Evolutionary conservation across 352 stramenopile species (phyloP).

Genomic region (Aphanomyces stellatus): DNA sequence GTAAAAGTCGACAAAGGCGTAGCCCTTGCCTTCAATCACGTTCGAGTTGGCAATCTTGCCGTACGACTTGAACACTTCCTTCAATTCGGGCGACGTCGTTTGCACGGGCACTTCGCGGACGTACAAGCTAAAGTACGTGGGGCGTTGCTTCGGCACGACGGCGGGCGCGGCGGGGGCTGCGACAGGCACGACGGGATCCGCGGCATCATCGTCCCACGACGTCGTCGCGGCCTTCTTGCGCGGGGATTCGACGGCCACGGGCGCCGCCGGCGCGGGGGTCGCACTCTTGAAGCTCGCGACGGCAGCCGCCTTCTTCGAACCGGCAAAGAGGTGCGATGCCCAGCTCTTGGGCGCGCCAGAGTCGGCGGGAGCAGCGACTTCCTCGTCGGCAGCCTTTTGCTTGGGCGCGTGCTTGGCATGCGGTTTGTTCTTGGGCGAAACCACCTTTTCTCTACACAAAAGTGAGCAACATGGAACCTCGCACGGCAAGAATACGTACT

Average conservation of each 20-base stretch:
- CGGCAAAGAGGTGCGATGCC: slow-evolving; percentile 1
- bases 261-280: neutral
- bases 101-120: slow-evolving; percentile 67
- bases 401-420: slow-evolving; percentile 3
- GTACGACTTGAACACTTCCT: slow-evolving; percentile 72
- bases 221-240: slow-evolving; percentile 21
- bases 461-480: neutral
- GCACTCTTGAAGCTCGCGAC: neutral
- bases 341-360: slow-evolving; percentile 30
- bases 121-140: slow-evolving; percentile 42
- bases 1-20: slow-evolving; percentile 78
- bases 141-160: slow-evolving; percentile 14
- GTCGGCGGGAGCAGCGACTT: slow-evolving; percentile 25
- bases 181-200: slow-evolving; percentile 17
- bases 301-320: neutral
- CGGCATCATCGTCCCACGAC: slow-evolving; percentile 23
- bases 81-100: slow-evolving; percentile 64
- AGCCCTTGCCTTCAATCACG: slow-evolving; percentile 44
- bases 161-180: slow-evolving; percentile 15
- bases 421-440: slow-evolving; percentile 12
- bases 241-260: slow-evolving; percentile 12
- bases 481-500: neutral
- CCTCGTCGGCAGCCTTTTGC: slow-evolving; percentile 24
- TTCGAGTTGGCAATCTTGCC: slow-evolving; percentile 65
- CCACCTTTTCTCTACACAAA: slow-evolving; percentile 6